Evolutionary conservation across 2,329 filamentous ascomycete genomes (phyloP).

Genomic region (Aureobasidium zeae): DNA sequence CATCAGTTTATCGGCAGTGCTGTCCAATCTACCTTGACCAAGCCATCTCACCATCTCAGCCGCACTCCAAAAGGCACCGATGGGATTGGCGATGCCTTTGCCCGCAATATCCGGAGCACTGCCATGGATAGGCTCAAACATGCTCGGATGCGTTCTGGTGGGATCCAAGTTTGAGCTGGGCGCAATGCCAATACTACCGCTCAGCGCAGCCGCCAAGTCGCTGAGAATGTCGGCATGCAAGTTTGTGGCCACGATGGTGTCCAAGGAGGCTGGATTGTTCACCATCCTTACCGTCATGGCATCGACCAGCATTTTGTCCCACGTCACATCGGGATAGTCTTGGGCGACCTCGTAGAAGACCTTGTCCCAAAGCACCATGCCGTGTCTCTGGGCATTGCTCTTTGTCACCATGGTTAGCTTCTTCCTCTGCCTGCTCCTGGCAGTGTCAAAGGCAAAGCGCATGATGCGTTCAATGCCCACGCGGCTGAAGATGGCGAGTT

Average conservation of each 20-base stretch:
- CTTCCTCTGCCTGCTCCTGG: conserved; percentile 34
- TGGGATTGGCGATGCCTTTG: conserved; percentile 53
- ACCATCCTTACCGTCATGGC: conserved; percentile 41
- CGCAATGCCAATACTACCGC: conserved; percentile 59
- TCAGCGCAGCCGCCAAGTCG: conserved; percentile 56
- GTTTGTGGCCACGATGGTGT: conserved; percentile 43
- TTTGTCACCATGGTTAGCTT: conserved; percentile 44
- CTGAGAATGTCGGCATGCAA: conserved; percentile 54
- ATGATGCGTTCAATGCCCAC: conserved; percentile 40
- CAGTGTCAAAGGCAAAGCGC: conserved; percentile 40
- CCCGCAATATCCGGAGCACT: conserved; percentile 57
- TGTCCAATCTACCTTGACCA: conserved; percentile 40
- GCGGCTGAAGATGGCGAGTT: conserved; percentile 39
- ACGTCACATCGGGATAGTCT: conserved; percentile 37
- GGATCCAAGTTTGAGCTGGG: conserved; percentile 60
- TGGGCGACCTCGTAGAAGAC: conserved; percentile 39
- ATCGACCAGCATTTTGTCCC: conserved; percentile 43
- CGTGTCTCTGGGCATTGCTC: conserved; percentile 40
- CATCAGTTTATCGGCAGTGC: conserved; percentile 49
- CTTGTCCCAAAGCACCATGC: conserved; percentile 42
- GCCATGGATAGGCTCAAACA: conserved; percentile 51
- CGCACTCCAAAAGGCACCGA: conserved; percentile 60
- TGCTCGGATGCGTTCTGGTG: conserved; percentile 47
- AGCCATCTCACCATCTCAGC: conserved; percentile 59
- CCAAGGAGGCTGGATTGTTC: conserved; percentile 36